Conservation (phyloP, 441 rosid genomes). For the Melianthus villosus region DNA sequence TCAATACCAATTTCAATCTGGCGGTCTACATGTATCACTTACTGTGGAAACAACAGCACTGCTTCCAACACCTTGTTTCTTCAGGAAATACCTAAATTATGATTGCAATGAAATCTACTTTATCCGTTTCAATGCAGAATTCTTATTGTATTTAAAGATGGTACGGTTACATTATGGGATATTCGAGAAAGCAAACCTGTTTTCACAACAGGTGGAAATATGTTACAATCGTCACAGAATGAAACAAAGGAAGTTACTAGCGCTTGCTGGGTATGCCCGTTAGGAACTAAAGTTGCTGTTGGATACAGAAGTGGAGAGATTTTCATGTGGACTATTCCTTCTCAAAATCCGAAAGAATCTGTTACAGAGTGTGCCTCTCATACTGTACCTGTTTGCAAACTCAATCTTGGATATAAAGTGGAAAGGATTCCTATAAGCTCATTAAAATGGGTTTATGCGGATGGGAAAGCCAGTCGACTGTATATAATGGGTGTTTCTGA, state of each 20-base stretch:
- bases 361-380: slow-evolving; percentile 26
- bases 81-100: too few species aligned
- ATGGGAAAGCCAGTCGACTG: slow-evolving; percentile 65
- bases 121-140: too few species aligned
- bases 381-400: slow-evolving; percentile 39
- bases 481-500: slow-evolving; percentile 49
- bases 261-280: slow-evolving; percentile 79
- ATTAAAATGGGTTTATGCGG: slow-evolving; percentile 52
- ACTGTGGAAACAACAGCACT: too few species aligned
- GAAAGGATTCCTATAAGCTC: slow-evolving; percentile 59
- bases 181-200: slow-evolving; percentile 48
- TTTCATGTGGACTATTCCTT: slow-evolving; percentile 49
- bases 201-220: slow-evolving; percentile 41
- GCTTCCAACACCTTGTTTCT: too few species aligned
- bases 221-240: slow-evolving; percentile 28
- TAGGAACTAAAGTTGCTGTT: slow-evolving; percentile 62
- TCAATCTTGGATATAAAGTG: slow-evolving; percentile 63
- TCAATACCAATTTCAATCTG: too few species aligned
- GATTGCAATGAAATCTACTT: too few species aligned
- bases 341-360: slow-evolving; percentile 19
- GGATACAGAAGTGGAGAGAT: slow-evolving; percentile 78
- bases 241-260: slow-evolving; percentile 64
- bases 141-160: slow-evolving; percentile 55
- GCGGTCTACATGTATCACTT: too few species aligned
- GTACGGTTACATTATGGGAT: slow-evolving; percentile 57